Conservation (phyloP, 805 yeast species). For the Limtongia smithiae region DNA sequence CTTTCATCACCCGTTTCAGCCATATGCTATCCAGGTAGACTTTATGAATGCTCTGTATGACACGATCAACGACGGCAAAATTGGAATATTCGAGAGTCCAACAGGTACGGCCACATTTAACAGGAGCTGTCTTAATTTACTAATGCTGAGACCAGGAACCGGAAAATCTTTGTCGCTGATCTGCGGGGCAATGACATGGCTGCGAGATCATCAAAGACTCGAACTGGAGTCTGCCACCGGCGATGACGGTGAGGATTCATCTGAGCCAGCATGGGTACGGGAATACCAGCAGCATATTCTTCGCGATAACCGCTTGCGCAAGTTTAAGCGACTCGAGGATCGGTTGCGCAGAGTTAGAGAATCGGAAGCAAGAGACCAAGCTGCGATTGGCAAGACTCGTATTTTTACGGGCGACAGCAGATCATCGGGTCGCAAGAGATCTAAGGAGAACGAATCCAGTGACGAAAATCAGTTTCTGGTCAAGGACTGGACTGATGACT, state of each 20-base stretch:
- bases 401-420: no score
- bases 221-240: not conserved
- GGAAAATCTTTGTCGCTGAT: constrained; percentile 82
- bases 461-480: constrained; percentile 38
- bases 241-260: constrained; percentile 40
- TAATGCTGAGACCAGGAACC: no score
- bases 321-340: constrained; percentile 9
- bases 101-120: constrained; percentile 55
- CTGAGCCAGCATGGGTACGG: constrained; percentile 64
- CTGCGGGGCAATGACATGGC: constrained; percentile 82
- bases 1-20: constrained; percentile 74
- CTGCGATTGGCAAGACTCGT: no score
- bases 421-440: no score
- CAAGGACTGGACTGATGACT: constrained; percentile 40
- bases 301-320: constrained; percentile 8
- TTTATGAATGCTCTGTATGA: constrained; percentile 75
- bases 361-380: constrained; percentile 23
- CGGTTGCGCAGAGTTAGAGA: constrained; percentile 15
- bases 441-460: no score
- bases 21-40: constrained; percentile 72
- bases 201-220: constrained; percentile 35
- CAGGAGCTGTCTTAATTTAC: no score
- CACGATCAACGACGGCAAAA: constrained; percentile 52
- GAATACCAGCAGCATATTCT: constrained; percentile 11
- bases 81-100: constrained; percentile 87